Evolutionary conservation across 768 basidiomycete species (phyloP), one percentile per base, ranked within the genome.

Genomic region (Trametes cubensis): DNA sequence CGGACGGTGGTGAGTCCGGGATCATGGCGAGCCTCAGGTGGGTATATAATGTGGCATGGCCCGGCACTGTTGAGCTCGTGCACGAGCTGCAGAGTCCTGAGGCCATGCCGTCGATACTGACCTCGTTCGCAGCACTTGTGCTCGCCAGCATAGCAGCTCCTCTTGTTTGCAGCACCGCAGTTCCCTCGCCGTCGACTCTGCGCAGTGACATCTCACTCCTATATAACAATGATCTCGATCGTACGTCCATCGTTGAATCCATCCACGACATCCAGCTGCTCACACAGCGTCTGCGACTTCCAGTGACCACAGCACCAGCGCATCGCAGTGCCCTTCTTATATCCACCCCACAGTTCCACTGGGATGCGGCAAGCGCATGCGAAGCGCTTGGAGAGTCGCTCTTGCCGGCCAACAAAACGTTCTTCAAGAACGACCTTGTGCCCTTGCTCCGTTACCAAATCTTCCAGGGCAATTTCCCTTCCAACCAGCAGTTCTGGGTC

Each of bases 191-290:
- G 11, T 18, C 59, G 21, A 64, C 62, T 20, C 34, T 66, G 11
- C 49, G 28, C 3, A 66, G 64, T 55, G 67, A 66, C 40, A 54
- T 70, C n/a, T 69, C 67, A 5, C 41, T 72, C 1, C 50, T 70
- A 4, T 70, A 68, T 39, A 63, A 67, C 61, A 72, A 72, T 50
- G 69, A 70, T 50, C 64, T 71, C 6, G 60, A 71, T 41, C 26
- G 70, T 71, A 40, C 17, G 38, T 55, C 30, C 15, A 15, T 20
- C 6, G 17, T 8, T 13, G 1, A 18, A 34, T 11, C 6, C 34
- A 34, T 11, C 34, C 2, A 10, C 11, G 10, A 11, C 34, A 2
- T 34, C 11, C 34, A 2, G 10, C 34, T 10, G 11, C 15, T 28
- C 5, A 46, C 34, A 23, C 18, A 23, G n/a, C 20, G 13, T 5